phyloP scores from a whole-genome alignment of 176 grass and related monocot species.

The Juncus effusus region DNA sequence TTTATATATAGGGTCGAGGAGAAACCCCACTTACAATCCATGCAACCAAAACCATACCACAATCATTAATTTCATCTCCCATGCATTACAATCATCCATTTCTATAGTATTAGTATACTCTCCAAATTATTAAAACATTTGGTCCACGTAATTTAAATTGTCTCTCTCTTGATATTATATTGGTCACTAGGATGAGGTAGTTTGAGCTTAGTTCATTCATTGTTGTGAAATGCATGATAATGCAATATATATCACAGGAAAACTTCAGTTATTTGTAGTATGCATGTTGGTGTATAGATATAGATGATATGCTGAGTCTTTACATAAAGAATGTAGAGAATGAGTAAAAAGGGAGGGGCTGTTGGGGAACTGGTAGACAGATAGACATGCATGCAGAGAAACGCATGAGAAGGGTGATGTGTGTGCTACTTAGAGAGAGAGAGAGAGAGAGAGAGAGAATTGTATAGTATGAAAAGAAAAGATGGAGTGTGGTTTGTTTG shows the following conservation, averaged over 20 bases:
- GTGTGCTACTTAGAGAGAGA: constrained; percentile 40
- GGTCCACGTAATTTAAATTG: background rate
- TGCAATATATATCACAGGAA: too few relatives aligned
- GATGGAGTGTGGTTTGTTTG: constrained; percentile 82
- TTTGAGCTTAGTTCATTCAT: background rate
- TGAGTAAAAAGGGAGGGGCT: constrained; percentile 52
- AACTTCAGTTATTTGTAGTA: too few relatives aligned
- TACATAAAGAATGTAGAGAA: constrained; percentile 30
- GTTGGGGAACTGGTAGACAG: constrained; percentile 67
- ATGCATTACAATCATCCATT: constrained; percentile 10
- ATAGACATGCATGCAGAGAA: constrained; percentile 37
- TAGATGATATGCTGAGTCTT: constrained; percentile 11
- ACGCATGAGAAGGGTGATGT: constrained; percentile 38
- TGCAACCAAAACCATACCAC: constrained; percentile 40
- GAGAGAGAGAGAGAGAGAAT: constrained; percentile 29
- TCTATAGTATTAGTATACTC: background rate
- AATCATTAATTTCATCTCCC: constrained; percentile 26
- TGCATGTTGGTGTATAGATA: background rate
- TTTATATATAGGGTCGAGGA: constrained; percentile 71
- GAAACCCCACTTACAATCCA: constrained; percentile 47
- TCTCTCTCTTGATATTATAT: constrained; percentile 10
- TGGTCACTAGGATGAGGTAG: background rate
- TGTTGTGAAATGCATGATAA: too few relatives aligned
- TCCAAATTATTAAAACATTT: background rate
- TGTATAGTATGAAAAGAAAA: constrained; percentile 25